Conservation (phyloP, 805 yeast species). For the Metschnikowia dekortorum region DNA sequence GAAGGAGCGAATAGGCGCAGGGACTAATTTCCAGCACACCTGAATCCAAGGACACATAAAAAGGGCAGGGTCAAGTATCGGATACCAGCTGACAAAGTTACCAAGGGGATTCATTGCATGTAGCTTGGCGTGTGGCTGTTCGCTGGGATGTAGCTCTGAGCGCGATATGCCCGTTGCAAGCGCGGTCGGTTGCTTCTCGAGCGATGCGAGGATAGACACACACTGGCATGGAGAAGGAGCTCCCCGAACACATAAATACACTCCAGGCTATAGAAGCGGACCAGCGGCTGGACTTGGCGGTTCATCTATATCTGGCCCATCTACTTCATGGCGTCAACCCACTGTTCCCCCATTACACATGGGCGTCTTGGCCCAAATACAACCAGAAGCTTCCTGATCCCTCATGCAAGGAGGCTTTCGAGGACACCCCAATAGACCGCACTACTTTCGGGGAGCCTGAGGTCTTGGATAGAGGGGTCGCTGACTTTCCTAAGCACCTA, state of each 20-base stretch:
- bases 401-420: slow-evolving; percentile 6
- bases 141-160: background rate
- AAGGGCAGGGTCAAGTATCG: background rate
- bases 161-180: background rate
- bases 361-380: slow-evolving; percentile 61
- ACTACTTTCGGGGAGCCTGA: background rate
- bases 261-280: slow-evolving; percentile 42
- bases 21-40: background rate
- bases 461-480: background rate
- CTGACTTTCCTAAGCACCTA: background rate
- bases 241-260: background rate
- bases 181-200: background rate
- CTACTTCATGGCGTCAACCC: slow-evolving; percentile 39
- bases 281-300: slow-evolving; percentile 51
- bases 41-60: background rate
- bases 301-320: slow-evolving; percentile 60
- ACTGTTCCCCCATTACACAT: slow-evolving; percentile 33
- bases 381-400: slow-evolving; percentile 8
- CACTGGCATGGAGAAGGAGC: background rate
- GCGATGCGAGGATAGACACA: background rate
- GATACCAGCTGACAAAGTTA: no score
- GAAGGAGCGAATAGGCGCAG: background rate
- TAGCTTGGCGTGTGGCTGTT: background rate
- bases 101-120: no score
- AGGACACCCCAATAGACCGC: slow-evolving; percentile 6